A percentile compares a stretch with the other conserved stretches of the same genome.
These are phyloP conservation scores for Saccharomycopsis sp. DNA, from an alignment of 805 yeast species.

Conservation along the genomic window DNA sequence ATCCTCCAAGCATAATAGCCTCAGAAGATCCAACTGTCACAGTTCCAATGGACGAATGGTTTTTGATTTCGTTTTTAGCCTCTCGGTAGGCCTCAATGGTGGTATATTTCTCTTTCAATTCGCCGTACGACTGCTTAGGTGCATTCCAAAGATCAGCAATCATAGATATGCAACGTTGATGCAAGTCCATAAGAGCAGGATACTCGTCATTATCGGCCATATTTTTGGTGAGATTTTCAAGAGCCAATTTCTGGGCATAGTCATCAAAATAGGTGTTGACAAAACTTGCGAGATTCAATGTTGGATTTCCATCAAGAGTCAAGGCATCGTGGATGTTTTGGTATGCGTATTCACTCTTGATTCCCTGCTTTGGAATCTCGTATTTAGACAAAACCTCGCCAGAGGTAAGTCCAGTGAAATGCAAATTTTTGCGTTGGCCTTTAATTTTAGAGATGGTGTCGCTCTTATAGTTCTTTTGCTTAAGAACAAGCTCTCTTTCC, in stretches of 20 bases:
- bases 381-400: slow-evolving; percentile 41
- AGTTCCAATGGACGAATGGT: slow-evolving; percentile 59
- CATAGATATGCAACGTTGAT: slow-evolving; percentile 76
- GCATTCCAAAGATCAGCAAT: slow-evolving; percentile 79
- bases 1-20: slow-evolving; percentile 89
- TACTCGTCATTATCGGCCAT: slow-evolving; percentile 92
- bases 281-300: slow-evolving; percentile 80
- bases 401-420: slow-evolving; percentile 4
- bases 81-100: slow-evolving; percentile 14
- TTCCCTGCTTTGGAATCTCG: slow-evolving; percentile 52
- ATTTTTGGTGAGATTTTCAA: slow-evolving; percentile 76
- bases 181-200: slow-evolving; percentile 75
- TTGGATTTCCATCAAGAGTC: slow-evolving; percentile 77
- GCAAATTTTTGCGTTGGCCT: neutral
- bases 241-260: slow-evolving; percentile 46
- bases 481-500: slow-evolving; percentile 23
- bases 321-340: slow-evolving; percentile 66
- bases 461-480: slow-evolving; percentile 1
- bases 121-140: slow-evolving; percentile 30
- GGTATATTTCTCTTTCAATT: slow-evolving; percentile 5
- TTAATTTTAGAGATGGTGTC: neutral
- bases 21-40: slow-evolving; percentile 94
- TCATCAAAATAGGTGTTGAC: slow-evolving; percentile 69
- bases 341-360: slow-evolving; percentile 47
- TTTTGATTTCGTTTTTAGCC: slow-evolving; percentile 23